phyloP scores from a whole-genome alignment of 2,329 filamentous ascomycete species.

The Geosmithia morbida region DNA sequence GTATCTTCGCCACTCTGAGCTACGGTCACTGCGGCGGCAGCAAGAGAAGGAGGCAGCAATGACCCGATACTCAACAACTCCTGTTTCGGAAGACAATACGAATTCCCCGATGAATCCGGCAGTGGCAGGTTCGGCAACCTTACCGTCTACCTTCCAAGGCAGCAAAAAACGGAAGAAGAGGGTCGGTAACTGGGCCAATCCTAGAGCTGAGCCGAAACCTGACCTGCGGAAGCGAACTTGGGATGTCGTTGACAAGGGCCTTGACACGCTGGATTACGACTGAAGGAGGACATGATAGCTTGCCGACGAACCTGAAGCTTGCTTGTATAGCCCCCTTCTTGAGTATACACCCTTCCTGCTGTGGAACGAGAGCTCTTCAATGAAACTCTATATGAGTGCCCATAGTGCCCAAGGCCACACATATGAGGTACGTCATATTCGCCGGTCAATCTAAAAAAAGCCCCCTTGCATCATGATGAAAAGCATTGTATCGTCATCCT shows the following conservation, averaged over 20 bases:
- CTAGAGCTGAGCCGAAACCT: slow-evolving; percentile 33
- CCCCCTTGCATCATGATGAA: slow-evolving; percentile 53
- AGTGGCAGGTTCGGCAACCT: slow-evolving; percentile 5
- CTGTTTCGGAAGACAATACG: background rate
- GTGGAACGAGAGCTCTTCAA: background rate
- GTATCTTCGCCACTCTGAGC: slow-evolving; percentile 81
- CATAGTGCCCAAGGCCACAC: background rate
- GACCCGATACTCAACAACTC: slow-evolving; percentile 1
- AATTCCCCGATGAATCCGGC: background rate
- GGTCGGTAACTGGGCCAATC: slow-evolving; percentile 15
- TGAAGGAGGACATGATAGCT: slow-evolving; percentile 13
- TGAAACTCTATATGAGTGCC: background rate
- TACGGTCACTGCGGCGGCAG: slow-evolving; percentile 53
- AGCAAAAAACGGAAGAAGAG: slow-evolving; percentile 23
- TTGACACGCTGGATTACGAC: slow-evolving; percentile 47
- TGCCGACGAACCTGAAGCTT: no score
- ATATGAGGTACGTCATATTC: slow-evolving; percentile 1
- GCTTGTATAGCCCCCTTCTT: background rate
- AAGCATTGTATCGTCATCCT: slow-evolving; percentile 88
- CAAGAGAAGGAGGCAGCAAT: slow-evolving; percentile 16
- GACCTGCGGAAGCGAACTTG: slow-evolving; percentile 53
- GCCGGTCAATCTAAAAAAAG: slow-evolving; percentile 1
- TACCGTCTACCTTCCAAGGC: slow-evolving; percentile 5
- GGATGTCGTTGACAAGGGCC: slow-evolving; percentile 48
- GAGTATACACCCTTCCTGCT: background rate